Evolutionary conservation across 495 filamentous ascomycete species (phyloP), one percentile per base, ranked within the genome.

Genomic region (Articulospora tetracladia): DNA sequence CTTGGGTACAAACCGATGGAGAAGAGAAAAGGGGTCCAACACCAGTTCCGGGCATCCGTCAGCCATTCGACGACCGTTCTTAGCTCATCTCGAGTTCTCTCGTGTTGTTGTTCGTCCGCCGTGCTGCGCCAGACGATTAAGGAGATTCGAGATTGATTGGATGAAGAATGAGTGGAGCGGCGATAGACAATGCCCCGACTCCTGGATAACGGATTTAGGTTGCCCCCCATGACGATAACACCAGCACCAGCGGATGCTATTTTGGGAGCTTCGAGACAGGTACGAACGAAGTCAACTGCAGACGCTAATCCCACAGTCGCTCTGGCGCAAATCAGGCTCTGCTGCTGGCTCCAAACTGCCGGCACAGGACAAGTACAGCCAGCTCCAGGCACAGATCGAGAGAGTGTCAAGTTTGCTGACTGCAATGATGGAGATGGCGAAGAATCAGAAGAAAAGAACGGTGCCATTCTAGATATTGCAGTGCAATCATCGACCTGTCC

Each of bases 191-290:
- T 57, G 54, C 17, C 23, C 53, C 7, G 12, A 17, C 17, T n/a
- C n/a, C 41, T 20, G 39, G 41, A 48, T 48, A 57, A 48, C 3
- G n/a, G 39, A 15, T 44, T 7, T 44, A 47, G 24, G 32, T 19
- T 57, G 55, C 39, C 55, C 46, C 55, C 30, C 8, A 17, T 34
- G 39, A 44, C n/a, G 49, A 59, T 59, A 53, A 36, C 22, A 44
- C 8, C 39, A n/a, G n/a, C 25, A 13, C 17, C 17, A 58, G 19
- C 30, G 15, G 25, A 23, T 17, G 10, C 58, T 60, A 60, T 60
- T 60, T 60, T 60, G 23, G 58, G 58, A 60, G 51, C 50, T 53
- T 27, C 47, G 24, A 20, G 57, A 48, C 57, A 59, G 57, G 57
- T 53, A 59, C 57, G 50, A 34, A 59, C 57, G 50, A 34, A 54